Percentiles rank a stretch among this genome's conserved stretches.
phyloP scores from a whole-genome alignment of 495 filamentous ascomycete genomes.

The Penicillium lividum region DNA sequence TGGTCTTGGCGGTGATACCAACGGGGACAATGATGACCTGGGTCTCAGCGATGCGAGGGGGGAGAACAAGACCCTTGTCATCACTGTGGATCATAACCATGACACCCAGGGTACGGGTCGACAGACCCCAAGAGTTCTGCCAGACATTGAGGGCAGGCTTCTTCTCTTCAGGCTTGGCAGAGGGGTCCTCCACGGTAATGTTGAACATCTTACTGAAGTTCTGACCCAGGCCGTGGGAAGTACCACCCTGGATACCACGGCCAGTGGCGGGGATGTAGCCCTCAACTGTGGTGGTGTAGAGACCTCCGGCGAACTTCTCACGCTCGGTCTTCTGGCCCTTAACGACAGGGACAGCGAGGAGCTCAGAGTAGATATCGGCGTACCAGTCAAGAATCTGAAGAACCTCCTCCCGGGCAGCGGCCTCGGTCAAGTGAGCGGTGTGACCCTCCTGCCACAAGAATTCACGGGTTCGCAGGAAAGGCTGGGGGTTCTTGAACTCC shows the following conservation, averaged over 20 bases:
- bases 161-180: slow-evolving; percentile 70
- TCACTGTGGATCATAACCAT: slow-evolving; percentile 97
- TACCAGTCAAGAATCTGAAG: slow-evolving; percentile 92
- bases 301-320: slow-evolving; percentile 95
- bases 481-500: slow-evolving; percentile 98
- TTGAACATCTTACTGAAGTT: slow-evolving; percentile 99
- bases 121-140: slow-evolving; percentile 99
- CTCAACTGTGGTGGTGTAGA: slow-evolving; percentile 93
- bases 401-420: slow-evolving; percentile 79
- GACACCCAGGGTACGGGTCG: slow-evolving; percentile 91
- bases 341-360: slow-evolving; percentile 91
- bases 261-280: slow-evolving; percentile 59
- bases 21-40: slow-evolving; percentile 92
- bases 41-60: slow-evolving; percentile 81
- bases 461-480: slow-evolving; percentile 88
- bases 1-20: slow-evolving; percentile 83
- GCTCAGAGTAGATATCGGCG: slow-evolving; percentile 82
- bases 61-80: slow-evolving; percentile 89
- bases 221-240: slow-evolving; percentile 78
- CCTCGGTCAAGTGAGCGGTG: slow-evolving; percentile 85
- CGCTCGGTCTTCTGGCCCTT: slow-evolving; percentile 85
- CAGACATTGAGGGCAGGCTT: slow-evolving; percentile 75
- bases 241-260: slow-evolving; percentile 93
- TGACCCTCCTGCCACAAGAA: slow-evolving; percentile 99
- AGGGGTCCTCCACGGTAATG: slow-evolving; percentile 92